Evolutionary conservation across 2,329 filamentous ascomycete genomes (phyloP), one percentile per base, ranked within the genome.

Genomic region (Berkeleyomyces rouxiae): DNA sequence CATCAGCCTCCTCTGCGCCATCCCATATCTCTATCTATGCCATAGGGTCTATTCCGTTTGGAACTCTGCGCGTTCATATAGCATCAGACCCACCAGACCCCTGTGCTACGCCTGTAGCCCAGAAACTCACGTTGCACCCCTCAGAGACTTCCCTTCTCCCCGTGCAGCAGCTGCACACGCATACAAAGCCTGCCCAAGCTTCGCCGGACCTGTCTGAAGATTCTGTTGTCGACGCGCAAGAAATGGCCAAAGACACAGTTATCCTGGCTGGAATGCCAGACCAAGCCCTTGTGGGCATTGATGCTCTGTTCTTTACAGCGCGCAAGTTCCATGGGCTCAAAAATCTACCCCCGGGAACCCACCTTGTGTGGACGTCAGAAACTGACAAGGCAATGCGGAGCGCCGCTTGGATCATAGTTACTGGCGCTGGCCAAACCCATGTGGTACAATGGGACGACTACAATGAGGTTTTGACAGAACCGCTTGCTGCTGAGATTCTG

Each of bases 331-430:
- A 72, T 6, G 82, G 82, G 23, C 74, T 85, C 63, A 76, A 76
- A 31, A 74, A 81, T 62, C 73, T 85, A 36, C 80, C 81, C 0
- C 68, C 73, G 0, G 83, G 83, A 0, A 70, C 78, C 11, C 83
- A 85, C 68, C 79, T 85, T 64, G 73, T 84, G 63, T 85, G 82
- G 81, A 76, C 79, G 37, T 74, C 81, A 1, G 75, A 79, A 31
- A 74, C 76, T 0, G 73, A 73, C 1, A 72, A 76, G 16, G 79
- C 79, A 1, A 70, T 76, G 39, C 76, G 82, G 3, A 79, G 74
- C 62, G 83, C 81, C 4, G 82, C 79, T 68, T 85, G 82, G 82
- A 74, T 84, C 62, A 70, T 76, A 51, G 74, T 75, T 0, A 70
- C 70, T 1, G 67, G 70, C 9, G 65, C 65, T 3, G 67, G 73